Evolutionary conservation across 306 rosid species (phyloP).

Genomic region (Acacia confusa): DNA sequence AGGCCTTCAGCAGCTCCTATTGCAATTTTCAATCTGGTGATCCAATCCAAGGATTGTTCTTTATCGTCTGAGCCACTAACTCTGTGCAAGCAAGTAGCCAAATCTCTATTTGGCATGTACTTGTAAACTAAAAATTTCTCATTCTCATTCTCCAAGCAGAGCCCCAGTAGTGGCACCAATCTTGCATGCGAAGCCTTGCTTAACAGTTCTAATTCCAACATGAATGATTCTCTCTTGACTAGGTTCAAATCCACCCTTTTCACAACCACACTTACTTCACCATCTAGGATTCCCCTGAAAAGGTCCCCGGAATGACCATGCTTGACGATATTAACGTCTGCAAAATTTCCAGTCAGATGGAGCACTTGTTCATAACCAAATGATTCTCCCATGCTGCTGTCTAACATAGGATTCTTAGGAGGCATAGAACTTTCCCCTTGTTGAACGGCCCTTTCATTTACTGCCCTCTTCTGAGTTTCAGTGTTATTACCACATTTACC

Average conservation of each 20-base stretch:
- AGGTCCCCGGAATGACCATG: constrained; percentile 93
- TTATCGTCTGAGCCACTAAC: constrained; percentile 44
- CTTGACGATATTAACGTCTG: constrained; percentile 68
- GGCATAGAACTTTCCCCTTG: constrained; percentile 50
- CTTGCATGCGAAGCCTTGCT: constrained; percentile 74
- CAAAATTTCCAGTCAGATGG: constrained; percentile 56
- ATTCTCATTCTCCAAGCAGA: constrained; percentile 77
- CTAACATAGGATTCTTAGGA: constrained; percentile 48
- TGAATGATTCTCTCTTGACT: constrained; percentile 54
- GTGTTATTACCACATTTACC: constrained; percentile 40
- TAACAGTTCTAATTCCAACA: constrained; percentile 61
- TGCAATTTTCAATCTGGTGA: constrained; percentile 91
- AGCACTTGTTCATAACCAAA: constrained; percentile 69
- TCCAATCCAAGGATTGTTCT: constrained; percentile 81
- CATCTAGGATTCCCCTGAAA: constrained; percentile 54
- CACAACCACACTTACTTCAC: constrained; percentile 67
- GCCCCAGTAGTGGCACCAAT: constrained; percentile 83
- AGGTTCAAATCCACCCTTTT: constrained; percentile 64
- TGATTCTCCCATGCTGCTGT: constrained; percentile 58
- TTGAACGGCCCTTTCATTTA: constrained; percentile 50
- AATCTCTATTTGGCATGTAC: constrained; percentile 81
- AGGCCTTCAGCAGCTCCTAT: constrained; percentile 92
- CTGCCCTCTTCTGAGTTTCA: constrained; percentile 45
- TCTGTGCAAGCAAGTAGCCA: constrained; percentile 73
- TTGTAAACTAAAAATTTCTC: constrained; percentile 83